Conservation (phyloP, 1,284 basidiomycete genomes). For the Phylloporus sp. region DNA sequence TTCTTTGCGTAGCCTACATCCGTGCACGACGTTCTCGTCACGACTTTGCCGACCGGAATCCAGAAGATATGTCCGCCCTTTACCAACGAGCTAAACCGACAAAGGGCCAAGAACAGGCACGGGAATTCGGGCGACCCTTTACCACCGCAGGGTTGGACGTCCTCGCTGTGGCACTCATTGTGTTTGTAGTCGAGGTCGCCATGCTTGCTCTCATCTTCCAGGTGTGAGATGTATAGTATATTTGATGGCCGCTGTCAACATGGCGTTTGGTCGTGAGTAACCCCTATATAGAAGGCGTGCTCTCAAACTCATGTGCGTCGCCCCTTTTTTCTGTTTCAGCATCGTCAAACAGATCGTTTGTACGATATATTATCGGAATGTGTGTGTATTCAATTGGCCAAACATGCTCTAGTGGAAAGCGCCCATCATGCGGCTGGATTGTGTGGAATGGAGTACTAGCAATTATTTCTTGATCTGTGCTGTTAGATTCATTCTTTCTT, state of each 20-base stretch:
- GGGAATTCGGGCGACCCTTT: conserved; percentile 76
- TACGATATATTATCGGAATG: conserved; percentile 18
- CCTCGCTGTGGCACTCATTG: conserved; percentile 60
- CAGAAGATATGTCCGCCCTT: conserved; percentile 26
- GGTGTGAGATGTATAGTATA: conserved; percentile 21
- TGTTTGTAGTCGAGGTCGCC: conserved; percentile 65
- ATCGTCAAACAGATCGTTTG: background rate
- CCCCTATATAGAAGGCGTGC: background rate
- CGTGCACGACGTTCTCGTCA: conserved; percentile 68
- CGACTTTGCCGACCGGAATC: conserved; percentile 70
- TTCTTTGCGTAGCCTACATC: conserved; percentile 63
- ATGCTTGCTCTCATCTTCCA: conserved; percentile 62
- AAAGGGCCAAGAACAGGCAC: conserved; percentile 59
- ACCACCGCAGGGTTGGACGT: conserved; percentile 81
- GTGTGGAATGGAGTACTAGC: background rate
- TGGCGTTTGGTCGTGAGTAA: conserved; percentile 7
- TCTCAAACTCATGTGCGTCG: background rate
- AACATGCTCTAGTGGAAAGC: background rate
- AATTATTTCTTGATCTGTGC: background rate
- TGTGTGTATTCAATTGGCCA: conserved; percentile 18
- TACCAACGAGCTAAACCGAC: conserved; percentile 41
- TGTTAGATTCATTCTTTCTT: background rate
- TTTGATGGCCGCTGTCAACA: conserved; percentile 21
- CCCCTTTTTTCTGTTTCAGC: background rate
- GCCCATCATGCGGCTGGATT: conserved; percentile 7